Base-by-base conservation (phyloP, 305 asterid genomes). In the Fraxinus albicans region DNA sequence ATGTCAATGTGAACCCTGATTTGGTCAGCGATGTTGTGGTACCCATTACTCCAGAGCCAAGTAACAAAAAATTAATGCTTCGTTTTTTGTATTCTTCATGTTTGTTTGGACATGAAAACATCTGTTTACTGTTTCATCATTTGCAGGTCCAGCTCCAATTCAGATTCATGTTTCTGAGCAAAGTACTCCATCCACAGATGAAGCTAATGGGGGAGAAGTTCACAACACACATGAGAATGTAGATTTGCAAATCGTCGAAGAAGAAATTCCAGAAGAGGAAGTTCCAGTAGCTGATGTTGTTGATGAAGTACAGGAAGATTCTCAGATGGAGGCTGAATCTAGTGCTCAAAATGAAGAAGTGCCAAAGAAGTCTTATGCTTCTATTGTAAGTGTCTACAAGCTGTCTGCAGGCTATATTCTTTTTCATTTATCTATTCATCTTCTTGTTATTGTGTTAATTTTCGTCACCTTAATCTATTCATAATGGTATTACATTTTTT, bases 361-460 rank as follows among this genome's bases (percentile, higher is more conserved):
- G 42, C 94, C 94, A n/a, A 96, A 93, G 95, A 96, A 91, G 90
- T 93, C 98, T 29, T 93, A 89, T 85, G 99, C 98, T 65, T 93
- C 97, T 35, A 96, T 96, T 80, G 98, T 94, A 87, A 90, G 98
- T 88, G 80, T 60, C 74, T 69, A 40, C 33, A 27, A 77, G 69
- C 72, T 79, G 38, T 38, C 40, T 76, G 15, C n/a, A 0, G 38
- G 76, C 76, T 33, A 31, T 67, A 13, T 19, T 21, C 74, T 29
- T 29, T 67, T 13, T 27, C 21, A 23, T 29, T 67, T 72, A 72
- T 34, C 23, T 17, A 6, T 72, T 33, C 76, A 33, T 40, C 23
- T 31, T 19, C 9, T 70, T 15, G 31, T 70, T 70, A 33, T 29
- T 67, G 35, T 65, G 33, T 65, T 23, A 9, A 27, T 33, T 70